Evolutionary conservation across 1,284 basidiomycete genomes (phyloP).

Genomic region (Pseudozyma pruni): DNA sequence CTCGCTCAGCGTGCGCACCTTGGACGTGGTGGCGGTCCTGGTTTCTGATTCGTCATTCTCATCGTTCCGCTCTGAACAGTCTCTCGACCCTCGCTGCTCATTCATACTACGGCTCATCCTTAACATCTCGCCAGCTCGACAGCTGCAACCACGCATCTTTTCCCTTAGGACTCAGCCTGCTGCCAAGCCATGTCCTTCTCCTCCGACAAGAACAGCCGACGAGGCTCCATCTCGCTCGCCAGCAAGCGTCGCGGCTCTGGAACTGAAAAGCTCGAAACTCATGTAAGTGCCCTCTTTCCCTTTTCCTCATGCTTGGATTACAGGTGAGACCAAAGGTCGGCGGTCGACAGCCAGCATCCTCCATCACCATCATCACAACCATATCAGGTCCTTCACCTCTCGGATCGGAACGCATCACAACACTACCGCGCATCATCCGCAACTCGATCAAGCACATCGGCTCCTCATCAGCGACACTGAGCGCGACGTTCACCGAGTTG

Average conservation of each 20-base stretch:
- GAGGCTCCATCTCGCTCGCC: slow-evolving; percentile 45
- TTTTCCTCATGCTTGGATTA: background rate
- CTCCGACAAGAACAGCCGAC: slow-evolving; percentile 35
- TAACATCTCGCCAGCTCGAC: background rate
- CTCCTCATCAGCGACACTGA: too few relatives aligned
- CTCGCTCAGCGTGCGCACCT: too few relatives aligned
- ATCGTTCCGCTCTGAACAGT: background rate
- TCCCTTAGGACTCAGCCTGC: background rate
- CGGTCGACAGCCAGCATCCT: background rate
- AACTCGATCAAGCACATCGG: too few relatives aligned
- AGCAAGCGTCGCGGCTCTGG: slow-evolving; percentile 56
- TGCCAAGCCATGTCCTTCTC: slow-evolving; percentile 38
- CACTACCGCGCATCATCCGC: background rate
- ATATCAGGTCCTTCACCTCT: background rate
- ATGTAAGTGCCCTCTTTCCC: slow-evolving; percentile 41
- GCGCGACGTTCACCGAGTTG: too few relatives aligned
- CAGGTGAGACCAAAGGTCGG: background rate
- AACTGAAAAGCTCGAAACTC: slow-evolving; percentile 55
- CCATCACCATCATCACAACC: background rate
- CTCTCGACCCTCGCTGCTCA: background rate
- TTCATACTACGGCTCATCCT: background rate
- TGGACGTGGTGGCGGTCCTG: too few relatives aligned
- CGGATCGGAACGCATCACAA: background rate
- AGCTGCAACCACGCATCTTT: background rate
- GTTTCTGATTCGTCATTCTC: background rate